These are phyloP conservation scores for Batkoa obscura DNA, from an alignment of 371 early-diverging fungal genomes.

Conservation along the genomic window DNA sequence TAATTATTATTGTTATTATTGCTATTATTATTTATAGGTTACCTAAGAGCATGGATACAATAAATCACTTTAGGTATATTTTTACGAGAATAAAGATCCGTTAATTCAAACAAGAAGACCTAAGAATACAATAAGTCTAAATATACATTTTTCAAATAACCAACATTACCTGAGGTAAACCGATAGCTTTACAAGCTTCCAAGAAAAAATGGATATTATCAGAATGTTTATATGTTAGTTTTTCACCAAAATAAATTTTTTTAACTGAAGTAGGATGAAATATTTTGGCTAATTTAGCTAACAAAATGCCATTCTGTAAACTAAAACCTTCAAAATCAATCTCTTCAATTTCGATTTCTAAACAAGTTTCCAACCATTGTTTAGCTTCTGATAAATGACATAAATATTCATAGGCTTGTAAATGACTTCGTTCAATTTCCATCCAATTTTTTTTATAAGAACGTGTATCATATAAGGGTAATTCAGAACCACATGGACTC, in stretches of 20 bases:
- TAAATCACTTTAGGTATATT: constrained; percentile 99
- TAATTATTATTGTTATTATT: neutral
- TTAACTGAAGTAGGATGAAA: constrained; percentile 74
- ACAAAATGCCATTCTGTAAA: constrained; percentile 79
- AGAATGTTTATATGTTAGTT: constrained; percentile 88
- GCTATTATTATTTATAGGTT: constrained; percentile 7
- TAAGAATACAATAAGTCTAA: constrained; percentile 9
- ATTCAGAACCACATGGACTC: neutral
- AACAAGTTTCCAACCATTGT: constrained; percentile 94
- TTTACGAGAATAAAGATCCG: constrained; percentile 97
- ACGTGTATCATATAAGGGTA: constrained; percentile 9
- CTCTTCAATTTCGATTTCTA: constrained; percentile 55
- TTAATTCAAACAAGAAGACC: constrained; percentile 94
- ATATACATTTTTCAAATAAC: neutral
- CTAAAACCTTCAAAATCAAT: constrained; percentile 72
- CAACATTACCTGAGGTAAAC: constrained; percentile 51
- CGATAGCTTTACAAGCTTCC: constrained; percentile 52
- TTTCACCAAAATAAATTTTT: constrained; percentile 73
- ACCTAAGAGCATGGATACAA: constrained; percentile 97
- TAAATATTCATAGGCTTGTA: constrained; percentile 96
- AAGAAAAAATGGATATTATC: constrained; percentile 98
- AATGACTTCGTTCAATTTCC: constrained; percentile 81
- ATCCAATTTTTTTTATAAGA: constrained; percentile 43
- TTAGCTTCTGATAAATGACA: constrained; percentile 98
- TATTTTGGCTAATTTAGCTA: constrained; percentile 78